Base-by-base conservation (phyloP, 768 basidiomycete genomes). In the Royoungia palumana region DNA sequence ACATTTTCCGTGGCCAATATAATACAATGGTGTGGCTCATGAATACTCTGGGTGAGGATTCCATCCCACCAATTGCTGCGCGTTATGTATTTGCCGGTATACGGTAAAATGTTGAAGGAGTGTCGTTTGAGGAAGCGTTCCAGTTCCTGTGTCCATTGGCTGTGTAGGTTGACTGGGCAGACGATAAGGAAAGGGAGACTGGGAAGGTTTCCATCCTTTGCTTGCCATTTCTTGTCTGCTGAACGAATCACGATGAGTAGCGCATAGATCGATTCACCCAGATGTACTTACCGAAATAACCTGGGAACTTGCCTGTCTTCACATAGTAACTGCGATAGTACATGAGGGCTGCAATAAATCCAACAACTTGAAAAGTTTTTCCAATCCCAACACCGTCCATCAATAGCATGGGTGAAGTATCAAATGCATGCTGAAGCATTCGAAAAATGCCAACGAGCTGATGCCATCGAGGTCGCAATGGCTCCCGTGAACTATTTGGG, bases 371-470 rank as follows among this genome's bases (percentile, higher is more conserved):
- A 2, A 65, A 34, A 0, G 57, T 64, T 35, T 65, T 65, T 0
- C 62, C 59, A 1, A 66, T 47, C 0, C 64, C 57, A 0, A 66
- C 59, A 0, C 53, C 51, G 28, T 66, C 64, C 62, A 66, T 62
- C 0, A 64, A 36, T 0, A 65, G 28, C 2, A 64, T 35, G 0
- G 51, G 53, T 8, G 47, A 1, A 1, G 34, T 21, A 0, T 51
- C n/a, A 2, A 60, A 46, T 0, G 40, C 32, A 0, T 41, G 27
- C 14, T 58, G 13, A 0, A 62, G 12, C 50, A 66, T 57, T 14
- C 52, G 40, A 39, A 48, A 28, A 5, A 66, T 59, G 0, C 60
- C 51, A 0, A 62, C 35, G 0, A 64, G 46, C 30, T 64, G 56
- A 42, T 63, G 61, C 61, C 61, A 62, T 0, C 46, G 14, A 0